Evolutionary conservation across 1,284 basidiomycete species (phyloP).

Genomic region (Xanthoconium separans): DNA sequence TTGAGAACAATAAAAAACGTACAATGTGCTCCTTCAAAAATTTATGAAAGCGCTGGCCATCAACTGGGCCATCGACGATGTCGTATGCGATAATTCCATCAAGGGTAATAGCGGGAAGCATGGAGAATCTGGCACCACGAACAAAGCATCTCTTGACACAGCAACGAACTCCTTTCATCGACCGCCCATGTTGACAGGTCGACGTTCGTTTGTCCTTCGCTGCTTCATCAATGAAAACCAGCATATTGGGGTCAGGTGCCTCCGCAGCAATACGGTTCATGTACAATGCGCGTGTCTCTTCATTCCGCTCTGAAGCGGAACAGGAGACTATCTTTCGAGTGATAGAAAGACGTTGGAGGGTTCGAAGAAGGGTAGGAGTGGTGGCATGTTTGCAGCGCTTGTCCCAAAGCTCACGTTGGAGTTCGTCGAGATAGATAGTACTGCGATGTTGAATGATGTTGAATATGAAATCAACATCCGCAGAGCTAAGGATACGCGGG

Average conservation of each 20-base stretch:
- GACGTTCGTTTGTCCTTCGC: too few relatives aligned
- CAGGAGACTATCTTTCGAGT: not conserved
- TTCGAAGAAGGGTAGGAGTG: not conserved
- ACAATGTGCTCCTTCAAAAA: too few relatives aligned
- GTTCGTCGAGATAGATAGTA: too few relatives aligned
- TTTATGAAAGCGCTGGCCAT: too few relatives aligned
- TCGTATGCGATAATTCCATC: not conserved
- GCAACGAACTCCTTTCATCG: not conserved
- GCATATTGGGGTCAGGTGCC: not conserved
- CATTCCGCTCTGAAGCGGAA: not conserved
- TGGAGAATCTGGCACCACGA: not conserved
- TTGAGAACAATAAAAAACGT: too few relatives aligned
- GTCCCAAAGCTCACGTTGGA: not conserved
- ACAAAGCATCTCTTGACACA: not conserved
- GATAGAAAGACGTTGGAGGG: not conserved
- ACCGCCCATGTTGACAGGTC: too few relatives aligned
- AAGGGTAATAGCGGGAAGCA: not conserved
- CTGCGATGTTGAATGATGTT: too few relatives aligned
- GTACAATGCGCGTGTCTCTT: not conserved
- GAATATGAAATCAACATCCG: too few relatives aligned
- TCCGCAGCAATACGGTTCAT: not conserved
- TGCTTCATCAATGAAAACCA: too few relatives aligned
- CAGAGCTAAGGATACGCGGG: too few relatives aligned
- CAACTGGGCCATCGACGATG: too few relatives aligned
- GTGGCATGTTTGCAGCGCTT: not conserved